Conservation (phyloP, 2,329 filamentous ascomycete species). For the Colletotrichum spaethianum region DNA sequence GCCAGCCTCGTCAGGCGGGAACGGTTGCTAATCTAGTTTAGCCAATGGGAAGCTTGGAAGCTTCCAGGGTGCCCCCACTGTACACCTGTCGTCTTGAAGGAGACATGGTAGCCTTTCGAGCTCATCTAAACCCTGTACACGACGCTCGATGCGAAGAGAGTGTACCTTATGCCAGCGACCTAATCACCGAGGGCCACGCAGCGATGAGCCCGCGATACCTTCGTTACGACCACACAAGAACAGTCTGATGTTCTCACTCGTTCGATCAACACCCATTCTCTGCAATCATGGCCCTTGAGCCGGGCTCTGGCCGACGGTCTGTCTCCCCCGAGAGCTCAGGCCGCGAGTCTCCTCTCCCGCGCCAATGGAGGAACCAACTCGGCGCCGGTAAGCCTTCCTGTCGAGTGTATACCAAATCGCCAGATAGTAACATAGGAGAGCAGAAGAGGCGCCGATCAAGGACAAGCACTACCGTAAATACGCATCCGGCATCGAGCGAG, state of each 20-base stretch:
- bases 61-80: slow-evolving; percentile 35
- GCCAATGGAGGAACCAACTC: slow-evolving; percentile 83
- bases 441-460: slow-evolving; percentile 70
- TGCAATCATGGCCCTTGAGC: slow-evolving; percentile 75
- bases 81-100: slow-evolving; percentile 34
- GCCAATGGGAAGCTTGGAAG: slow-evolving; percentile 40
- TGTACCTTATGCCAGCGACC: slow-evolving; percentile 3
- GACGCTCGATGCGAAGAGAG: slow-evolving; percentile 41
- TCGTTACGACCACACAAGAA: slow-evolving; percentile 33
- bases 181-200: slow-evolving; percentile 29
- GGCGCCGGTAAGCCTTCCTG: slow-evolving; percentile 76
- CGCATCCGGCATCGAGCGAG: slow-evolving; percentile 88
- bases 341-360: slow-evolving; percentile 80
- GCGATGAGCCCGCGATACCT: slow-evolving; percentile 46
- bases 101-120: slow-evolving; percentile 42
- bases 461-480: slow-evolving; percentile 88
- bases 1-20: slow-evolving; percentile 37
- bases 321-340: slow-evolving; percentile 88
- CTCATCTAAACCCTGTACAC: slow-evolving; percentile 22
- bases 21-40: slow-evolving; percentile 29
- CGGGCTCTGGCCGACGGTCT: slow-evolving; percentile 68
- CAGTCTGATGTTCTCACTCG: slow-evolving; percentile 39
- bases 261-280: slow-evolving; percentile 27
- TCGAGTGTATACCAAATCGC: slow-evolving; percentile 11
- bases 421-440: slow-evolving; percentile 28